Conservation (phyloP, 176 grass and related monocot genomes). For the Carex parvula region DNA sequence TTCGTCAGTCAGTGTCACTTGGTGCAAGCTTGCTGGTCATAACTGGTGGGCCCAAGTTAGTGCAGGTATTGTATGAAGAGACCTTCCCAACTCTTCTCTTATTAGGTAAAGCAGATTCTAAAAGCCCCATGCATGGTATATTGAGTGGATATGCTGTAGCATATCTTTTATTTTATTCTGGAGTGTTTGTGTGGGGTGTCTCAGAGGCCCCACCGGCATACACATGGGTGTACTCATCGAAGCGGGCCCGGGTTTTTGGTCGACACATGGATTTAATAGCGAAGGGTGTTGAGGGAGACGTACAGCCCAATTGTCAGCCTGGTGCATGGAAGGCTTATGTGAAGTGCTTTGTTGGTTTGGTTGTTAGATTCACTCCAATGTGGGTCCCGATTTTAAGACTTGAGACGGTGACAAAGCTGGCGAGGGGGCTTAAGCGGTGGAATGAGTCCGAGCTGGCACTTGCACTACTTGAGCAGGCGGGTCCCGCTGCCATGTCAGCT, state of each 20-base stretch:
- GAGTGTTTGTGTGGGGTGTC: constrained; percentile 23
- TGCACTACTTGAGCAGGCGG: constrained; percentile 20
- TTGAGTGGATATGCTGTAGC: constrained; percentile 65
- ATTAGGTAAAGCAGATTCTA: constrained; percentile 39
- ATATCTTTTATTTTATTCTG: constrained; percentile 38
- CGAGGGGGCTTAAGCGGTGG: constrained; percentile 20
- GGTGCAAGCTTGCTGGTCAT: constrained; percentile 56
- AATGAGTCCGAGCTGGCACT: constrained; percentile 23
- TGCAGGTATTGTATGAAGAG: constrained; percentile 60
- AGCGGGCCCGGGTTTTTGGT: constrained; percentile 12
- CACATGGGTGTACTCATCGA: constrained; percentile 24
- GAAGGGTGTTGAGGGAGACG: neutral
- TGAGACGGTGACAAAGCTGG: constrained; percentile 14
- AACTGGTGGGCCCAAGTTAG: constrained; percentile 53
- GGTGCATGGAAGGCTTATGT: constrained; percentile 23
- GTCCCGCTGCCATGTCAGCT: constrained; percentile 26
- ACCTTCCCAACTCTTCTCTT: constrained; percentile 61
- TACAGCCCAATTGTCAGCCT: constrained; percentile 14
- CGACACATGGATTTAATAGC: constrained; percentile 20
- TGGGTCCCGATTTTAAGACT: constrained; percentile 10
- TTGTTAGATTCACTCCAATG: constrained; percentile 12
- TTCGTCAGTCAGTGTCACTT: constrained; percentile 52
- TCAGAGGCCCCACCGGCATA: neutral
- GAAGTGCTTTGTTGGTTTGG: constrained; percentile 16
- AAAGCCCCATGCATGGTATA: constrained; percentile 38